Evolutionary conservation across 192 early-diverging fungal genomes (phyloP), one percentile per base, ranked within the genome.

Genomic region (Chytriomyces hyalinus): DNA sequence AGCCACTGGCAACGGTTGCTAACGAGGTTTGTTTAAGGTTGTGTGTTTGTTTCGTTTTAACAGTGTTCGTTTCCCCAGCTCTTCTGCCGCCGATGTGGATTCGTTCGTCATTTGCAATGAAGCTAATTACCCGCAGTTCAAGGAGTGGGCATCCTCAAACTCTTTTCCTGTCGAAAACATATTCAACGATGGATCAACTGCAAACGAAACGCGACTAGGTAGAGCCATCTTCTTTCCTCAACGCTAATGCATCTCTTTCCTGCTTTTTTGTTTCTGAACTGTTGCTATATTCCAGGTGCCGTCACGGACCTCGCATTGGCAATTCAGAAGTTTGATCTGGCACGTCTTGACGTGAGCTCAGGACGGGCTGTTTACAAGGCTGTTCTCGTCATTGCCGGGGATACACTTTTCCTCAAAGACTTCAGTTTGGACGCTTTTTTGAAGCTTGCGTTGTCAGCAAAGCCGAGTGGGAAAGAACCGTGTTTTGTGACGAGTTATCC

Each of bases 311-410:
- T 91, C 26, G 43, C 47, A 6, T 75, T 84, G 57, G 87, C 82
- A 7, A 78, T 91, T 2, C 6, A 75, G 5, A 22, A 83, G 6
- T 72, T 87, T 71, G 62, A 81, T 3, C 75, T 90, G 17, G 77
- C 83, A 10, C 20, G 78, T 11, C 24, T 17, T 44, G 44, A 73
- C 11, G 45, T 10, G 26, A n/a, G 15, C 53, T n/a, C 15, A n/a
- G 15, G 20, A n/a, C 53, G 20, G 24, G 13, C 28, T 2, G 13
- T 17, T 17, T 61, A 61, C 20, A 28, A 77, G 3, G 36, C 82
- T 36, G 71, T 90, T 0, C 77, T 90, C 20, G 84, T 91, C 6
- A 73, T 91, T 67, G 90, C 87, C 1, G 90, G 90, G 0, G 90
- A 91, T 73, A 90, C 89, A 1, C 73, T 91, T 17, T 88, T 89